Base-by-base conservation (phyloP, 2,329 filamentous ascomycete species). In the Pestalotiopsis sp. region DNA sequence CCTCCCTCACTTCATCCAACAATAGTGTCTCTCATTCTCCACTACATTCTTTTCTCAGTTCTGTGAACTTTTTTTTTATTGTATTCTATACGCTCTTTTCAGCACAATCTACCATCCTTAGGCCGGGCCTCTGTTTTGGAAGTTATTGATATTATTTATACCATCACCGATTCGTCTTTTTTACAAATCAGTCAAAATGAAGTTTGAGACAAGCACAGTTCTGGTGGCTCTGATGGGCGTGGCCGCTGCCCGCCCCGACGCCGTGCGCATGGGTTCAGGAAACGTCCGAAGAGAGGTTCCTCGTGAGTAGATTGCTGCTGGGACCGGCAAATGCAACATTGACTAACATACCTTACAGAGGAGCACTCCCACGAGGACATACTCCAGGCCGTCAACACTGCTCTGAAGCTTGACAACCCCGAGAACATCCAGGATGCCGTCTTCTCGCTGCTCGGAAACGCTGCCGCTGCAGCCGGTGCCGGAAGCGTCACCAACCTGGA, bases 381-480 rank as follows among this genome's bases (percentile, higher is more conserved):
- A 70, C 65, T 78, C 13, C 72, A 64, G 14, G 75, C 71, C 20
- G 75, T 76, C 59, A 70, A 72, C 35, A 66, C 67, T 13, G 73
- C 74, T 38, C 71, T 78, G 39, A 71, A 78, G 66, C 65, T 77
- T 63, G 75, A 78, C 69, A 78, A 78, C 67, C 73, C 75, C 55
- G 75, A 78, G 65, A 71, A 78, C 55, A 67, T 78, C 61, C 69
- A 71, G 55, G 76, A 74, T 64, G 70, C 76, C 17, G 75, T 78
- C 66, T 78, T 78, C 68, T 74, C 73, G 22, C 73, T 78, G 17
- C 76, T 78, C 3, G 88, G 88, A 56, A 77, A 78, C 68, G 81
- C 79, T 6, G 84, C 87, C 2, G 86, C 84, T 0, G 77, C 80
- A 3, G 73, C 75, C 0, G 86, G 86, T n/a, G 76, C 76, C 26